Evolutionary conservation across 768 basidiomycete genomes (phyloP).

Genomic region (Boletus vinaceobasis): DNA sequence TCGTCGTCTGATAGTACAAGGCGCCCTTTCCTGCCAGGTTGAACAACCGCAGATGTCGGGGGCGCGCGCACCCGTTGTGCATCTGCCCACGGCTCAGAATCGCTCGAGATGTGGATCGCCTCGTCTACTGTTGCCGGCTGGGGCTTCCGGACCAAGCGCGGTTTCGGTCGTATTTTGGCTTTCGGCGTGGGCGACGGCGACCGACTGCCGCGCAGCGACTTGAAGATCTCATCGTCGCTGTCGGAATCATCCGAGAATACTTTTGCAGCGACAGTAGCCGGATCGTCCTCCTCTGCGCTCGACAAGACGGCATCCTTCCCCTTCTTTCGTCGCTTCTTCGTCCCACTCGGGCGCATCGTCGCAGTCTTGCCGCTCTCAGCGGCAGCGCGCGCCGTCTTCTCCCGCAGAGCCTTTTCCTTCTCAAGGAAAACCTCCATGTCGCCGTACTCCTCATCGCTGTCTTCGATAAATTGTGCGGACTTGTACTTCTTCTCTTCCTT

Average conservation of each 20-base stretch:
- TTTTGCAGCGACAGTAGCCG: slow-evolving; percentile 8
- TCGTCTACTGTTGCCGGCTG: background rate
- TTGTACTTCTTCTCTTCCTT: slow-evolving; percentile 77
- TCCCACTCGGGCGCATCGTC: slow-evolving; percentile 47
- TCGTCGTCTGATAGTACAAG: slow-evolving; percentile 41
- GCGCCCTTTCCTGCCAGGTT: slow-evolving; percentile 25
- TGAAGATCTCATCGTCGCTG: slow-evolving; percentile 27
- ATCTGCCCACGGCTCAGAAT: slow-evolving; percentile 14
- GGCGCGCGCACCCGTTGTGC: background rate
- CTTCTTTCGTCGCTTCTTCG: slow-evolving; percentile 55
- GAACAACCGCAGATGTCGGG: slow-evolving; percentile 9
- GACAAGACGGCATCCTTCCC: slow-evolving; percentile 44
- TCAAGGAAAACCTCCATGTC: slow-evolving; percentile 82
- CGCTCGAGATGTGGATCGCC: slow-evolving; percentile 22
- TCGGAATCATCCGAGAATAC: slow-evolving; percentile 20
- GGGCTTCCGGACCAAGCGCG: slow-evolving; percentile 42
- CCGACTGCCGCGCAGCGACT: slow-evolving; percentile 21
- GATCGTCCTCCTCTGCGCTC: slow-evolving; percentile 31
- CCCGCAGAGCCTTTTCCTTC: slow-evolving; percentile 62
- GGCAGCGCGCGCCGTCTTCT: slow-evolving; percentile 46
- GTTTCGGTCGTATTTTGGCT: slow-evolving; percentile 31
- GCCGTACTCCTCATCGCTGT: slow-evolving; percentile 81
- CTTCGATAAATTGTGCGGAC: slow-evolving; percentile 87
- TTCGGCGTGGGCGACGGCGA: slow-evolving; percentile 20
- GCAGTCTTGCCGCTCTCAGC: slow-evolving; percentile 40